phyloP scores from a whole-genome alignment of 2,329 filamentous ascomycete species.

The Graphilbum sp. region DNA sequence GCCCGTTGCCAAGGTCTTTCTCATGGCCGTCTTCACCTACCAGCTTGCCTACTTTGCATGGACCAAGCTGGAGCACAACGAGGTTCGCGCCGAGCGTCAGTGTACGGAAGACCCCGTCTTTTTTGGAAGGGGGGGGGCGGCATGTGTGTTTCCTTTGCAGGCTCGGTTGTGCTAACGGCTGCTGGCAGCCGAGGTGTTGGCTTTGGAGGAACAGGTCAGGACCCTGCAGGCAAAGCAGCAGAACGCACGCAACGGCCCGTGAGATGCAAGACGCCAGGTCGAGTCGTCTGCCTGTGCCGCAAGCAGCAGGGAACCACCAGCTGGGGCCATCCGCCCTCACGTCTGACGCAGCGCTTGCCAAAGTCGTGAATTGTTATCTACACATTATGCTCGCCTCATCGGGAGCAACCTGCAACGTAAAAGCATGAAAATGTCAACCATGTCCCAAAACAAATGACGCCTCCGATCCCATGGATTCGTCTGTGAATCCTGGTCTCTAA shows the following conservation, averaged over 20 bases:
- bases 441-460: background rate
- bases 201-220: slow-evolving; percentile 22
- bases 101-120: slow-evolving; percentile 23
- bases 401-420: background rate
- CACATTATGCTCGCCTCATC: background rate
- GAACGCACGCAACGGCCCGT: background rate
- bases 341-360: no score
- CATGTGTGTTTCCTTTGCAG: no score
- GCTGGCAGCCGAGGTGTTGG: slow-evolving; percentile 14
- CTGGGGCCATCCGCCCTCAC: no score
- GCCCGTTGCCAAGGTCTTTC: slow-evolving; percentile 56
- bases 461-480: no score
- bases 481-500: background rate
- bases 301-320: no score
- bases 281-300: no score
- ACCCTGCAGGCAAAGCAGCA: slow-evolving; percentile 14
- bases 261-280: no score
- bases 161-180: background rate
- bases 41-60: slow-evolving; percentile 62
- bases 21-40: slow-evolving; percentile 63
- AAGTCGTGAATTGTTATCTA: no score
- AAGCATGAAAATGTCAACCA: background rate
- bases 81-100: slow-evolving; percentile 42
- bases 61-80: slow-evolving; percentile 57
- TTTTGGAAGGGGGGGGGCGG: no score